Conservation (phyloP, 371 early-diverging fungal species). For the Saksenaea vasiformis region DNA sequence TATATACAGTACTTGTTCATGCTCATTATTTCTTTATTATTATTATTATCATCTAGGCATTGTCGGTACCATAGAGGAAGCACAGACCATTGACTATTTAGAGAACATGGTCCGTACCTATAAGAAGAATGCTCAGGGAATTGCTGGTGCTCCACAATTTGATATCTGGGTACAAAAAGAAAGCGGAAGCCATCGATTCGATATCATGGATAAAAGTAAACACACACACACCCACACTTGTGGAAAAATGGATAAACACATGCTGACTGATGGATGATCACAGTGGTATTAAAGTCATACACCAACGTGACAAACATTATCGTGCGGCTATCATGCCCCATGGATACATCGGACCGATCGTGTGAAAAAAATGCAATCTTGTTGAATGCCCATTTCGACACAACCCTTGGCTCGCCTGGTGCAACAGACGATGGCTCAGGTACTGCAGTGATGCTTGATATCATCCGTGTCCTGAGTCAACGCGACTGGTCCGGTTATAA, state of each 20-base stretch:
- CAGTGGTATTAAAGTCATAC: conserved; percentile 69
- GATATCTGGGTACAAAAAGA: conserved; percentile 64
- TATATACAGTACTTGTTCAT: no score
- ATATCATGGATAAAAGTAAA: conserved; percentile 71
- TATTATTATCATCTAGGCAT: conserved; percentile 30
- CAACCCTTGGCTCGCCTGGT: conserved; percentile 61
- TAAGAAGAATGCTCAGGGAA: conserved; percentile 35
- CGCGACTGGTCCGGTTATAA: conserved; percentile 50
- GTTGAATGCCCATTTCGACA: conserved; percentile 75
- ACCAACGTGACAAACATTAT: conserved; percentile 75
- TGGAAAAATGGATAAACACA: not conserved
- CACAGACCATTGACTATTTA: conserved; percentile 43
- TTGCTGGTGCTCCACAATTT: conserved; percentile 52
- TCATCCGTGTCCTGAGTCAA: conserved; percentile 63
- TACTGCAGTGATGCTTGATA: conserved; percentile 73
- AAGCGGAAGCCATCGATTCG: conserved; percentile 71
- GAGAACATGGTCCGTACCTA: conserved; percentile 27
- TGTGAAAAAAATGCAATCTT: conserved; percentile 71
- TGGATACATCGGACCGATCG: conserved; percentile 24
- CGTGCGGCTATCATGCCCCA: conserved; percentile 72
- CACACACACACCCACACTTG: not conserved
- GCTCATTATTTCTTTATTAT: conserved; percentile 16
- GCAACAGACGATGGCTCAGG: conserved; percentile 74
- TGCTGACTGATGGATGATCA: not conserved
- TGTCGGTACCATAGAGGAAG: conserved; percentile 50